Evolutionary conservation across 2,329 filamentous ascomycete genomes (phyloP).

Genomic region (Hypoxylon sp.): DNA sequence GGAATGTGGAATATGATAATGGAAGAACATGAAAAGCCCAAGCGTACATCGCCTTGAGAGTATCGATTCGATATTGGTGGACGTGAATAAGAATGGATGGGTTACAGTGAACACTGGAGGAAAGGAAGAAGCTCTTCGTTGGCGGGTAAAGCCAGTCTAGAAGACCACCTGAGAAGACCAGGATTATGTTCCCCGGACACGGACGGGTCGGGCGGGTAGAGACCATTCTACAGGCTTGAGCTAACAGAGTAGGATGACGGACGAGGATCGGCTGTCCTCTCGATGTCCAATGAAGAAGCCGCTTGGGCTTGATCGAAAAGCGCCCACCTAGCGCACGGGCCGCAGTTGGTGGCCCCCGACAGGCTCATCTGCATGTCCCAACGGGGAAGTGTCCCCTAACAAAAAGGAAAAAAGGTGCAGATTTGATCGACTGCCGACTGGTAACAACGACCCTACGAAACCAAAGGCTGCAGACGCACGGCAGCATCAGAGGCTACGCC

Average conservation of each 20-base stretch:
- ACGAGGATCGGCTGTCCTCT: slow-evolving; percentile 43
- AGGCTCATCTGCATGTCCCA: slow-evolving; percentile 43
- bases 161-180: slow-evolving; percentile 33
- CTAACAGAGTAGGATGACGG: slow-evolving; percentile 42
- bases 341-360: slow-evolving; percentile 42
- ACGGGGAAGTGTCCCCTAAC: slow-evolving; percentile 35
- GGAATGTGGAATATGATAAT: slow-evolving; percentile 35
- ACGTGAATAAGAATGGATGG: slow-evolving; percentile 30
- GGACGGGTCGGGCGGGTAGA: slow-evolving; percentile 49
- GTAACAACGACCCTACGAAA: slow-evolving; percentile 32
- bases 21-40: slow-evolving; percentile 25
- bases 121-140: slow-evolving; percentile 42
- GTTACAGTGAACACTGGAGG: slow-evolving; percentile 41
- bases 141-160: slow-evolving; percentile 42
- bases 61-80: slow-evolving; percentile 39
- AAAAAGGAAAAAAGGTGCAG: slow-evolving; percentile 23
- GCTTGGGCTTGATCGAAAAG: slow-evolving; percentile 42
- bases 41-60: slow-evolving; percentile 31
- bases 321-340: slow-evolving; percentile 44
- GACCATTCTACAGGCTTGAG: slow-evolving; percentile 40
- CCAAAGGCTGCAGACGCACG: slow-evolving; percentile 24
- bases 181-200: slow-evolving; percentile 45
- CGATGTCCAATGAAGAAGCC: slow-evolving; percentile 39
- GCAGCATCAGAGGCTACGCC: slow-evolving; percentile 31
- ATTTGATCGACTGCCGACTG: slow-evolving; percentile 29